These are phyloP conservation scores for Lepidium africanum DNA, from an alignment of 345 rosid genomes.

Conservation along the genomic window DNA sequence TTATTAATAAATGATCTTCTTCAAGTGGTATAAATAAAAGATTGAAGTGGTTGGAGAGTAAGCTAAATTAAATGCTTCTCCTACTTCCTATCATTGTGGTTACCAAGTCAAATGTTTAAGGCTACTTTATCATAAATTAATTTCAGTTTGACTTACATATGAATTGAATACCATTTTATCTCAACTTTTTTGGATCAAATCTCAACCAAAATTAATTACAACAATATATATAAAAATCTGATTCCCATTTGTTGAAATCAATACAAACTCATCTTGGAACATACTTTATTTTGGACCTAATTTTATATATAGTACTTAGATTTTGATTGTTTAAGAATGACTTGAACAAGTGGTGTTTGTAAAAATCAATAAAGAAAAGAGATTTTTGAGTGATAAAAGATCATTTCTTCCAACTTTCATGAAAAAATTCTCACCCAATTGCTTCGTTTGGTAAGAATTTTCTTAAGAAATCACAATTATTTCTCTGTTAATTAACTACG, in stretches of 20 bases:
- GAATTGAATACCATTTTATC: neutral
- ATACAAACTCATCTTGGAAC: neutral
- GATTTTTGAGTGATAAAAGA: neutral
- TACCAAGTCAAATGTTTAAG: neutral
- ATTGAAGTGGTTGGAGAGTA: neutral
- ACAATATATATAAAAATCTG: neutral
- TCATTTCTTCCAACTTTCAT: neutral
- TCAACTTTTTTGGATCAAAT: neutral
- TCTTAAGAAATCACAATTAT: neutral
- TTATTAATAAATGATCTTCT: neutral
- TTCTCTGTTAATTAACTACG: neutral
- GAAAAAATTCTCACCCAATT: neutral
- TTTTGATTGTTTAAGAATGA: neutral
- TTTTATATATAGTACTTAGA: neutral
- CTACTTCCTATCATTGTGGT: neutral
- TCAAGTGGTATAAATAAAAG: neutral
- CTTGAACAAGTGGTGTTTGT: neutral
- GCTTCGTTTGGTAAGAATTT: slow-evolving; percentile 6
- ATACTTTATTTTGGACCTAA: too few species aligned
- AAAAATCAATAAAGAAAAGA: neutral
- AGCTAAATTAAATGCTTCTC: neutral
- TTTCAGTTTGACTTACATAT: neutral
- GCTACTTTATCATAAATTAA: neutral
- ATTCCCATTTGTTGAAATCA: neutral
- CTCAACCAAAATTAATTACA: neutral